Percentiles rank a stretch among this genome's conserved stretches.
phyloP scores from a whole-genome alignment of 164 flowering plant species.

The Cinnamomum chago region DNA sequence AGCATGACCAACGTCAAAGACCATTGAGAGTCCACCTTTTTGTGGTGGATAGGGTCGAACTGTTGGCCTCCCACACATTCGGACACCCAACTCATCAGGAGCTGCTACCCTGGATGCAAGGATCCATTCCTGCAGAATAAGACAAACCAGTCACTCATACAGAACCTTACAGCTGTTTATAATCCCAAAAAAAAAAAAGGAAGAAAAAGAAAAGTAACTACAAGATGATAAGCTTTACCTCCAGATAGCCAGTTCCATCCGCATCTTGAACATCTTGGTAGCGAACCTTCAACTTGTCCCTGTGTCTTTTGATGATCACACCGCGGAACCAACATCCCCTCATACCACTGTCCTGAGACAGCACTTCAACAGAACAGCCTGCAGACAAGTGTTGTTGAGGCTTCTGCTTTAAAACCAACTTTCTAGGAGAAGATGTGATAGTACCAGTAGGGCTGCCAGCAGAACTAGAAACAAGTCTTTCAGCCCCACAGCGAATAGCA shows the following conservation, averaged over 20 bases:
- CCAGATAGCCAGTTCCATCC: conserved; percentile 56
- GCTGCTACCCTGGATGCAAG: conserved; percentile 48
- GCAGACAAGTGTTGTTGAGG: conserved; percentile 26
- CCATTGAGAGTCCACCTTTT: conserved; percentile 26
- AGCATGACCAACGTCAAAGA: conserved; percentile 43
- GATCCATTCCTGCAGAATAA: conserved; percentile 69
- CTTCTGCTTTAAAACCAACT: conserved; percentile 13
- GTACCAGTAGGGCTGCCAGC: conserved; percentile 9
- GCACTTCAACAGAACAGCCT: conserved; percentile 70
- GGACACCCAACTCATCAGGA: conserved; percentile 49
- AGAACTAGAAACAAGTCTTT: conserved; percentile 11
- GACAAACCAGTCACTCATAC: neutral
- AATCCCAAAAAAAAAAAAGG: neutral
- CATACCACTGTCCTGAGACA: conserved; percentile 91
- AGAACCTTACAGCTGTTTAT: too few species aligned
- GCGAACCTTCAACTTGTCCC: conserved; percentile 68
- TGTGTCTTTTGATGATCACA: conserved; percentile 52
- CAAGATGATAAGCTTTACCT: conserved; percentile 38
- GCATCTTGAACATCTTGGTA: conserved; percentile 79
- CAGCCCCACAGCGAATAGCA: conserved; percentile 8
- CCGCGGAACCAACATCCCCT: conserved; percentile 91
- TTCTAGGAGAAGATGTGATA: conserved; percentile 9
- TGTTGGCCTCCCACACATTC: conserved; percentile 46
- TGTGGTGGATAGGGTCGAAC: conserved; percentile 48
- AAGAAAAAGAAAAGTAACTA: neutral